A percentile compares a stretch with the other conserved stretches of the same genome.
These are phyloP conservation scores for Porcisia hertigi DNA, from an alignment of 208 protist species.

Conservation along the genomic window DNA sequence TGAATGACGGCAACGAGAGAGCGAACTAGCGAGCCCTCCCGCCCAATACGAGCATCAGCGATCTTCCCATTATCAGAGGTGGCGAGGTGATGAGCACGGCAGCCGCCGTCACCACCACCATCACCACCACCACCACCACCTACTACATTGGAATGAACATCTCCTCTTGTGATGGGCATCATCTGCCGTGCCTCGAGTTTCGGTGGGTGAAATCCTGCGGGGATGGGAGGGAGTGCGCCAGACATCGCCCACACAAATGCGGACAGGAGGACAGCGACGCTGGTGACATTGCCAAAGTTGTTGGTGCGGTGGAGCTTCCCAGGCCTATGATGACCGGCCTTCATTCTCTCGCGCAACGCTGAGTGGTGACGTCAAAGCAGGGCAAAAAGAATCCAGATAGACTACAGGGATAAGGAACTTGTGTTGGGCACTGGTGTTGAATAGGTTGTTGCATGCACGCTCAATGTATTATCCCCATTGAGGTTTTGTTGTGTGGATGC, in stretches of 20 bases:
- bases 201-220: neutral
- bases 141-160: neutral
- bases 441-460: too few species aligned
- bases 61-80: neutral
- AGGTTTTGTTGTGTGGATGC: too few species aligned
- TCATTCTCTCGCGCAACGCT: too few species aligned
- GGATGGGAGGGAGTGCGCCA: neutral
- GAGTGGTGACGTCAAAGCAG: too few species aligned
- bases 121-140: neutral
- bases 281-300: neutral
- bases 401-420: too few species aligned
- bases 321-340: neutral
- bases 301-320: neutral
- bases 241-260: neutral
- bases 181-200: constrained; percentile 10
- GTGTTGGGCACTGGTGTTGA: too few species aligned
- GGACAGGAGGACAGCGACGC: neutral
- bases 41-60: constrained; percentile 10
- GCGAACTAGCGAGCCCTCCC: neutral
- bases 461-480: too few species aligned
- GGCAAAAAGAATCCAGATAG: too few species aligned
- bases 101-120: neutral
- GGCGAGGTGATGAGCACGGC: neutral
- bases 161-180: neutral
- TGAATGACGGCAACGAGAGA: constrained; percentile 1